Base-by-base conservation (phyloP, 2,329 filamentous ascomycete genomes). In the Fusarium sp. region DNA sequence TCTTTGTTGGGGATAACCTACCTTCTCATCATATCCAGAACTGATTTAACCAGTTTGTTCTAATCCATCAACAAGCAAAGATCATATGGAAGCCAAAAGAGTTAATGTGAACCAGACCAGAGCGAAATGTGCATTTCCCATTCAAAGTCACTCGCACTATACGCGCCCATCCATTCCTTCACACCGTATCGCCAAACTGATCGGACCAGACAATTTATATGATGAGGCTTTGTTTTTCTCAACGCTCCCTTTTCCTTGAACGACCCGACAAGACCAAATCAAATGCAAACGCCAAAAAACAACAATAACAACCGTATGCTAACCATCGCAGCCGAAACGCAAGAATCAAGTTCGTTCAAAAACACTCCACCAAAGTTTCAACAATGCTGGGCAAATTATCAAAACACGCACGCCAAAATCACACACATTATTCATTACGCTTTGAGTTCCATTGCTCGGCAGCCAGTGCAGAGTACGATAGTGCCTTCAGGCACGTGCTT, bases 361-460 rank as follows among this genome's bases (percentile, higher is more conserved):
- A 50, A 59, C 27, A 48, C 27, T n/a, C 14, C 44, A 44, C 43
- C 22, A 17, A 44, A 51, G 20, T 53, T 37, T 23, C 41, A 57
- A 49, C 37, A 48, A 55, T 44, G 41, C 48, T 47, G 19, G 33
- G 32, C 30, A 64, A 65, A 55, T 40, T 44, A 64, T 46, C 53
- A 48, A 37, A 62, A 60, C 54, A 49, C 47, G 55, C 50, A 64
- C 61, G 59, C 61, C 59, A 46, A 64, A 64, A 64, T 44, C 27
- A 56, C 47, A 68, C 52, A 61, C 39, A 61, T 53, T 50, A 57
- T 53, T 64, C 61, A 56, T 79, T 75, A 80, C 62, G 72, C 82
- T 80, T 90, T 91, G 70, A 90, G 79, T 77, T 90, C 87, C 68
- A 80, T 82, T 71, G 85, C 81, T 68, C 88, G 84, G 74, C 88